Evolutionary conservation across 2,329 filamentous ascomycete species (phyloP).

Genomic region (Alternaria atra): DNA sequence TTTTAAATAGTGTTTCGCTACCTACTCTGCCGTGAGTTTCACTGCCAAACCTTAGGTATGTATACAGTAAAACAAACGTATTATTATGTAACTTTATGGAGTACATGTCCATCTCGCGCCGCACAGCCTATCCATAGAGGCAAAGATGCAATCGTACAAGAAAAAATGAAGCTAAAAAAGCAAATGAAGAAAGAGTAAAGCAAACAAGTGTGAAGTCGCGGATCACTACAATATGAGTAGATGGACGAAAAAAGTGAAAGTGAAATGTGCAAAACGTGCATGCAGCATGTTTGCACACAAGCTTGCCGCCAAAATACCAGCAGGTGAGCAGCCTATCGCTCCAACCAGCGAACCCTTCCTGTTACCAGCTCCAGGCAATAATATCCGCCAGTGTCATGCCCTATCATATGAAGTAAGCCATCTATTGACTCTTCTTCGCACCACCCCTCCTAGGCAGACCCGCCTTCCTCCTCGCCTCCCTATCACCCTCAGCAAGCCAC

Average conservation of each 20-base stretch:
- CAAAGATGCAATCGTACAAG: constrained; percentile 3
- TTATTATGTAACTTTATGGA: background rate
- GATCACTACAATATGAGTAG: constrained; percentile 6
- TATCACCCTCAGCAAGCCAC: constrained; percentile 92
- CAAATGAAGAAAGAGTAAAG: background rate
- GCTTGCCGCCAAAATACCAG: background rate
- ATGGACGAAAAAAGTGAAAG: background rate
- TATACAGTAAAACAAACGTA: background rate
- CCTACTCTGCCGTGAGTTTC: too few relatives aligned
- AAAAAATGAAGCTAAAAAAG: background rate
- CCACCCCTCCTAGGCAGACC: constrained; percentile 49
- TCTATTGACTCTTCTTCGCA: constrained; percentile 38
- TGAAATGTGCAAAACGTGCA: background rate
- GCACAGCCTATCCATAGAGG: background rate
- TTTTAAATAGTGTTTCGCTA: too few relatives aligned
- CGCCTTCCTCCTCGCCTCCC: constrained; percentile 65
- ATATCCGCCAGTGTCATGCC: background rate
- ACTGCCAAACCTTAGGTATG: too few relatives aligned
- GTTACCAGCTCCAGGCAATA: background rate
- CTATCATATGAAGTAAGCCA: background rate
- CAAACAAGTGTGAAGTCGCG: constrained; percentile 3
- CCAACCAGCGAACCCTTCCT: background rate
- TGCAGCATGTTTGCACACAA: background rate
- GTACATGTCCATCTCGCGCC: background rate
- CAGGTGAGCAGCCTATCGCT: background rate